A percentile compares a stretch with the other conserved stretches of the same genome.
phyloP scores from a whole-genome alignment of 352 stramenopile genomes.

The Globisporangium camurandrum region DNA sequence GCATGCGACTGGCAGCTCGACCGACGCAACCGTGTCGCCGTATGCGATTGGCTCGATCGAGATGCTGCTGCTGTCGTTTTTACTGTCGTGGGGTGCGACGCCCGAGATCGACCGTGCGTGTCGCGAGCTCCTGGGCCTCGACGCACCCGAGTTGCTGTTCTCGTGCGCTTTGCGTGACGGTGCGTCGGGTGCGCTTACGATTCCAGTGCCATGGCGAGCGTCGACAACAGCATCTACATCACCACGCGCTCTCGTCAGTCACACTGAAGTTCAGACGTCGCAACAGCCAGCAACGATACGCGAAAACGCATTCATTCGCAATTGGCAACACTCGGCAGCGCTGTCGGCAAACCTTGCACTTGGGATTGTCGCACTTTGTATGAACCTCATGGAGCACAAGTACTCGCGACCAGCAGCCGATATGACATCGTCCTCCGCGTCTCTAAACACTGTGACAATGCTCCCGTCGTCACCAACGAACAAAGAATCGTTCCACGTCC shows the following conservation, averaged over 20 bases:
- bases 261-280: background rate
- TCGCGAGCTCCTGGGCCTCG: slow-evolving; percentile 41
- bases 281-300: slow-evolving; percentile 8
- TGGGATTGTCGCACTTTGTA: slow-evolving; percentile 65
- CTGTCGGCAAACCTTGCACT: slow-evolving; percentile 60
- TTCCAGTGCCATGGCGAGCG: slow-evolving; percentile 57
- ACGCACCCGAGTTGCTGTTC: slow-evolving; percentile 40
- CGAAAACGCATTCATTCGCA: slow-evolving; percentile 33
- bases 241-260: no score
- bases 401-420: slow-evolving; percentile 25
- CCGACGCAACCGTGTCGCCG: slow-evolving; percentile 17
- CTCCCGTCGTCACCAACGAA: slow-evolving; percentile 38
- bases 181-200: slow-evolving; percentile 47
- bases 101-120: slow-evolving; percentile 64
- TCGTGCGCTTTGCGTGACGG: slow-evolving; percentile 61
- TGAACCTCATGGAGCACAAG: slow-evolving; percentile 80
- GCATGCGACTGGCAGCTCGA: slow-evolving; percentile 2
- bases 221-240: background rate
- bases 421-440: slow-evolving; percentile 14
- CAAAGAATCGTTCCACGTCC: slow-evolving; percentile 78
- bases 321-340: slow-evolving; percentile 73
- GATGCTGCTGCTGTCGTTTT: slow-evolving; percentile 56
- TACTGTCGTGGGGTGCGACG: slow-evolving; percentile 68
- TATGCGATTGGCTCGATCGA: slow-evolving; percentile 70
- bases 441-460: slow-evolving; percentile 6